Percentiles rank a stretch among this genome's conserved stretches.
Conservation (phyloP, 176 grass and related monocot species). For the Raddia guianensis region DNA sequence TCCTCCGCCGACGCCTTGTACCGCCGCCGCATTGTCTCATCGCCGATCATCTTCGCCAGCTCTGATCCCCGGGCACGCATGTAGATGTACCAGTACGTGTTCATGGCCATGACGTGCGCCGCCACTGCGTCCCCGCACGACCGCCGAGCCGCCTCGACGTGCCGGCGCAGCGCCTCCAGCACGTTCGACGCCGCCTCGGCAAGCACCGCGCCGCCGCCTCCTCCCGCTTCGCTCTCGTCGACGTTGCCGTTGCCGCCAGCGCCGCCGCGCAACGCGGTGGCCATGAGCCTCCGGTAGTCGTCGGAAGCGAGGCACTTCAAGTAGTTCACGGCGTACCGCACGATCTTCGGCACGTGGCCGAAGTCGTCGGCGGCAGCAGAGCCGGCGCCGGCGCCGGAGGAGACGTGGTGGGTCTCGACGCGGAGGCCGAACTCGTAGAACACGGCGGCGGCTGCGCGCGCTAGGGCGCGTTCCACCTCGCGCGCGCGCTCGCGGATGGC, state of each 20-base stretch:
- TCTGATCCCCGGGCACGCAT: slow-evolving; percentile 60
- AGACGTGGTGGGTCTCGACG: slow-evolving; percentile 53
- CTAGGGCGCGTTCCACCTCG: slow-evolving; percentile 61
- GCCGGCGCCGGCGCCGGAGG: not conserved
- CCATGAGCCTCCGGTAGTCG: slow-evolving; percentile 58
- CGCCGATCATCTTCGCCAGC: slow-evolving; percentile 57
- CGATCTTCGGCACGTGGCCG: slow-evolving; percentile 63
- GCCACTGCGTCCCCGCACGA: slow-evolving; percentile 37
- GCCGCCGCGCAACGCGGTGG: slow-evolving; percentile 49
- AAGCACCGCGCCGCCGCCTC: slow-evolving; percentile 1
- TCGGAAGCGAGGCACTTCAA: slow-evolving; percentile 63
- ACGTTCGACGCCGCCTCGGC: slow-evolving; percentile 44
- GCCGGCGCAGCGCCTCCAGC: slow-evolving; percentile 58
- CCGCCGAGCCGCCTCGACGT: slow-evolving; percentile 56
- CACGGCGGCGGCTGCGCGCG: slow-evolving; percentile 43
- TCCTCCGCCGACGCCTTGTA: slow-evolving; percentile 67
- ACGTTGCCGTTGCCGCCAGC: slow-evolving; percentile 3
- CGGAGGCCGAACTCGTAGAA: slow-evolving; percentile 69
- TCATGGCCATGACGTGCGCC: slow-evolving; percentile 60
- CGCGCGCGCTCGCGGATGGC: slow-evolving; percentile 48
- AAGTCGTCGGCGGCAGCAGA: not conserved
- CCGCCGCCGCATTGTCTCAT: slow-evolving; percentile 51
- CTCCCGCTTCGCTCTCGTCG: not conserved
- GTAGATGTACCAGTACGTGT: slow-evolving; percentile 83
- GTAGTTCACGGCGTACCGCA: slow-evolving; percentile 69